A percentile compares a stretch with the other conserved stretches of the same genome.
Conservation (phyloP, 2,329 filamentous ascomycete species). For the Beauveria medogensis region DNA sequence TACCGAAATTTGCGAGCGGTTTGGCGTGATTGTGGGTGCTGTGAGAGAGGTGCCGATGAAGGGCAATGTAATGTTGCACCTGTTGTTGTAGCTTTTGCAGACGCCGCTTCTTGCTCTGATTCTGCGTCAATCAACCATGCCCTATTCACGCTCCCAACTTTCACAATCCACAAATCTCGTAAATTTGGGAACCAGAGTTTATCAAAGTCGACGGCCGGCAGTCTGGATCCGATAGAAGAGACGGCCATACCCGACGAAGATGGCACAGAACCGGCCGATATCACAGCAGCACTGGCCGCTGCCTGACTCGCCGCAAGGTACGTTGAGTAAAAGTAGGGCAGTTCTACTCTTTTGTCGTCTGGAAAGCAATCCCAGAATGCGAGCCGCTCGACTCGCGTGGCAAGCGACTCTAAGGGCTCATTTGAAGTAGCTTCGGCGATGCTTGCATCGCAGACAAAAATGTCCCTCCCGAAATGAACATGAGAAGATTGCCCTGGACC, state of each 20-base stretch:
- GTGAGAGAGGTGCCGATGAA: background rate
- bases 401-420: slow-evolving; percentile 25
- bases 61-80: background rate
- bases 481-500: slow-evolving; percentile 24
- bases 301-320: slow-evolving; percentile 26
- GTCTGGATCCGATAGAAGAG: background rate
- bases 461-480: slow-evolving; percentile 29
- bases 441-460: slow-evolving; percentile 30
- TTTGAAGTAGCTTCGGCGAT: slow-evolving; percentile 26
- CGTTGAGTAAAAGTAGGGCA: slow-evolving; percentile 25
- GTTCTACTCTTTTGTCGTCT: slow-evolving; percentile 28
- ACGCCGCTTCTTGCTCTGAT: slow-evolving; percentile 17
- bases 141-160: slow-evolving; percentile 29
- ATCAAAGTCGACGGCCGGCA: slow-evolving; percentile 24
- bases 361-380: slow-evolving; percentile 34
- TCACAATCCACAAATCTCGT: slow-evolving; percentile 31
- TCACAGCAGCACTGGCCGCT: slow-evolving; percentile 17
- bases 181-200: slow-evolving; percentile 32
- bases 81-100: background rate
- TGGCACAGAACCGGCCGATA: slow-evolving; percentile 17
- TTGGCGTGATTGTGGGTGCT: slow-evolving; percentile 19
- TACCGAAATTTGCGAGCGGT: slow-evolving; percentile 31
- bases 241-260: background rate
- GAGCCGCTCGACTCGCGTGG: slow-evolving; percentile 25
- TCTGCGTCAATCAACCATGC: slow-evolving; percentile 29